Evolutionary conservation across 768 basidiomycete genomes (phyloP), one percentile per base, ranked within the genome.

Genomic region (Leccinum imitatum): DNA sequence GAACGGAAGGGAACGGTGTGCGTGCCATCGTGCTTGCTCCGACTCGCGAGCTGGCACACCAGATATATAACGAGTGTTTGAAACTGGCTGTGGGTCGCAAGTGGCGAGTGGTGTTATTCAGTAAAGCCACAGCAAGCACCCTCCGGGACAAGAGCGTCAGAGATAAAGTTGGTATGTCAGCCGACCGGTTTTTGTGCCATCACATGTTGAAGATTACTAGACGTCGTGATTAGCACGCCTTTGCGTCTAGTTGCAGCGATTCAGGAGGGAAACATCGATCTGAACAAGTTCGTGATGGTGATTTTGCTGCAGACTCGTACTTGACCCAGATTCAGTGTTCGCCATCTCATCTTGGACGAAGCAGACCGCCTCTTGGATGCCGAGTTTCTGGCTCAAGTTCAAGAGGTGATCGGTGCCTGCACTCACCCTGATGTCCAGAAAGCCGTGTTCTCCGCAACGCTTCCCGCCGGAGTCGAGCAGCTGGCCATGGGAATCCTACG

Each of bases 11-110:
- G 17, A 73, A 69, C 31, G 94, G 91, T 57, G 86, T 86, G 17
- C 82, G 92, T 58, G 91, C 91, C 2, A 60, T 99, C 21, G 78
- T 99, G 41, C 75, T 99, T 52, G 91, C 92, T 1, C 97, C 97
- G 3, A 98, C 97, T 2, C 85, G 93, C 53, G 97, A 99, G 77
- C 74, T 99, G n/a, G 94, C 95, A 0, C 87, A 93, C 67, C 97
- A 99, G 69, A 98, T 98, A 56, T 81, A 92, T 63, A 93, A 95
- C 60, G 97, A 98, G 70, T 91, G 89, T 65, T 73, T 90, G 53
- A 94, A 91, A 71, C 78, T 93, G 15, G 90, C 86, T 14, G 82
- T 87, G 65, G 92, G 91, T 8, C 80, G 89, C 52, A 93, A 89
- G 69, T 94, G 93, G 95, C 81, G 87, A 57, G 81, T 89, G 33